Evolutionary conservation across 257 asterid genomes (phyloP).

Genomic region (Solanum ossicruentum): DNA sequence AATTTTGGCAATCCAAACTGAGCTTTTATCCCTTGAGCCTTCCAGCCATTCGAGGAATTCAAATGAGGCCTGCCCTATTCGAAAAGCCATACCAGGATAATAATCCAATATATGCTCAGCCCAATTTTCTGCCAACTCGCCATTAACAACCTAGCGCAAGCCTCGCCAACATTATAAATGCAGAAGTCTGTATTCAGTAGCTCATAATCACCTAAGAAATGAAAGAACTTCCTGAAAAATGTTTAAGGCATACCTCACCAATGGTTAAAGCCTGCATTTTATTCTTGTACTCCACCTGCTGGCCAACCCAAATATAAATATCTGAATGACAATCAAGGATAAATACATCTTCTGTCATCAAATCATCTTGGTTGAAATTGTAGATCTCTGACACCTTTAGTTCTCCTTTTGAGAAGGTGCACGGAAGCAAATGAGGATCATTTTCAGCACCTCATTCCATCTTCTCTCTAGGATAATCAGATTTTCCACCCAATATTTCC

Average conservation of each 20-base stretch:
- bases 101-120: neutral
- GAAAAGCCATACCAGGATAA: neutral
- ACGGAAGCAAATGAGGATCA: too few species aligned
- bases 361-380: slow-evolving; percentile 89
- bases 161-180: neutral
- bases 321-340: slow-evolving; percentile 86
- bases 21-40: neutral
- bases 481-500: too few species aligned
- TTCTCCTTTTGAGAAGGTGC: too few species aligned
- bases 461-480: too few species aligned
- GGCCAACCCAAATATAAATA: slow-evolving; percentile 92
- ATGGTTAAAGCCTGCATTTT: slow-evolving; percentile 61
- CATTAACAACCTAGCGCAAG: neutral
- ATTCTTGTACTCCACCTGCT: slow-evolving; percentile 53
- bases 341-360: slow-evolving; percentile 90
- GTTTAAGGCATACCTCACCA: slow-evolving; percentile 52
- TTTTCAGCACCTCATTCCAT: too few species aligned
- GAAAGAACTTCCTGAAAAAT: neutral
- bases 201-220: neutral
- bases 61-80: neutral
- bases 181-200: slow-evolving; percentile 2
- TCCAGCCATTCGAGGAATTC: neutral
- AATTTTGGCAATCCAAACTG: neutral
- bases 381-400: too few species aligned
- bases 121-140: slow-evolving; percentile 32